These are phyloP conservation scores for Fusarium falciforme DNA, from an alignment of 2,329 filamentous ascomycete species.

Conservation along the genomic window DNA sequence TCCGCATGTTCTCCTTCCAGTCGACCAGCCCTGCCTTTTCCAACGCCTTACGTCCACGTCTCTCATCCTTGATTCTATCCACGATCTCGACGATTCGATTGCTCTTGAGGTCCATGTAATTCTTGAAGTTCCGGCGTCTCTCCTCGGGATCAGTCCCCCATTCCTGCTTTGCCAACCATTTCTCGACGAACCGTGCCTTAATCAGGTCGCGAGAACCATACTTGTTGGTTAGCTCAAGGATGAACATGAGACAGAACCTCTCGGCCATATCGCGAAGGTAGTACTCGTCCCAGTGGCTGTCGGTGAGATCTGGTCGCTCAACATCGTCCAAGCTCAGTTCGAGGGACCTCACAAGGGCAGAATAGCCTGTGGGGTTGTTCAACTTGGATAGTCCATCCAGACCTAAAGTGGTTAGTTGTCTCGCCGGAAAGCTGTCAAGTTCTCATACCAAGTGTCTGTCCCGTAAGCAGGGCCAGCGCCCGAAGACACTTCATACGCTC, in stretches of 20 bases:
- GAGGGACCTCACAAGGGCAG: constrained; percentile 69
- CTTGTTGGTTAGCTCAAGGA: constrained; percentile 69
- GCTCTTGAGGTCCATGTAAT: constrained; percentile 61
- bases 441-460: constrained; percentile 49
- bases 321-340: constrained; percentile 65
- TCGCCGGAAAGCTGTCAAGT: background rate
- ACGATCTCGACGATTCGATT: constrained; percentile 67
- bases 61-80: constrained; percentile 59
- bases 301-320: constrained; percentile 62
- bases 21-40: constrained; percentile 61
- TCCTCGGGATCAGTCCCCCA: constrained; percentile 71
- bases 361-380: constrained; percentile 62
- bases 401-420: constrained; percentile 43
- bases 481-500: constrained; percentile 67
- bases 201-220: constrained; percentile 68
- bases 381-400: constrained; percentile 57
- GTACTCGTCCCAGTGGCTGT: constrained; percentile 72
- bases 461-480: constrained; percentile 66
- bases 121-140: constrained; percentile 63
- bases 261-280: constrained; percentile 71
- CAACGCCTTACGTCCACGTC: constrained; percentile 63
- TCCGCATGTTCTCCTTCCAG: constrained; percentile 45
- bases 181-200: constrained; percentile 74
- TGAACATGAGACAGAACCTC: constrained; percentile 68
- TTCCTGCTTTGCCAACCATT: constrained; percentile 79